phyloP scores from a whole-genome alignment of 2,329 filamentous ascomycete genomes.

The Amphichorda felina region DNA sequence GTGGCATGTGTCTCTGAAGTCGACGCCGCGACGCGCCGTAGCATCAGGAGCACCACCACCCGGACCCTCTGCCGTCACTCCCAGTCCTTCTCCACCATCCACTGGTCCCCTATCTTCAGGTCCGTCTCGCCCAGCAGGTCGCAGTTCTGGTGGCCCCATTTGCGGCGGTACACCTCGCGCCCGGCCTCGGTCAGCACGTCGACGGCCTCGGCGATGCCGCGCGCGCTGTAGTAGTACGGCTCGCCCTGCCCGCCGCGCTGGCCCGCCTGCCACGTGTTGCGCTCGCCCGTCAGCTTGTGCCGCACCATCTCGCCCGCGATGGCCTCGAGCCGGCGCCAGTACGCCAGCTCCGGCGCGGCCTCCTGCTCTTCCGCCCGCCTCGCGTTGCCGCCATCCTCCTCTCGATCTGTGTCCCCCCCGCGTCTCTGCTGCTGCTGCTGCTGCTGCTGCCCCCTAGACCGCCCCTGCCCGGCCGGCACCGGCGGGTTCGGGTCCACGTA shows the following conservation, averaged over 20 bases:
- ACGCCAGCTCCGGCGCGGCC: slow-evolving; percentile 4
- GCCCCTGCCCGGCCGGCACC: too few species aligned
- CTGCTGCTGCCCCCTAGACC: slow-evolving; percentile 17
- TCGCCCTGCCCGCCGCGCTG: slow-evolving; percentile 39
- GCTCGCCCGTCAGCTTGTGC: slow-evolving; percentile 26
- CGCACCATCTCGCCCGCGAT: slow-evolving; percentile 22
- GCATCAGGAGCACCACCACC: too few species aligned
- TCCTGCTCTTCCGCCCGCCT: neutral
- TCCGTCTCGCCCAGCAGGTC: slow-evolving; percentile 23
- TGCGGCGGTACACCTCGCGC: slow-evolving; percentile 24
- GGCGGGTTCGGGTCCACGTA: too few species aligned
- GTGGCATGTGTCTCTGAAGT: too few species aligned
- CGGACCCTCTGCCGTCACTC: neutral
- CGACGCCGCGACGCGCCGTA: too few species aligned
- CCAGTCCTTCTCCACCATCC: slow-evolving; percentile 31
- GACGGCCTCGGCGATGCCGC: slow-evolving; percentile 30
- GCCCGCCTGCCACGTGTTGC: slow-evolving; percentile 40
- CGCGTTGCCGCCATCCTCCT: slow-evolving; percentile 28
- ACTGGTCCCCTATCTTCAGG: slow-evolving; percentile 28
- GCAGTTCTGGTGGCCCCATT: slow-evolving; percentile 34
- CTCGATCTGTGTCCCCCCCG: slow-evolving; percentile 17
- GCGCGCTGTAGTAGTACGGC: slow-evolving; percentile 36
- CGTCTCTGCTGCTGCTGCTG: slow-evolving; percentile 7
- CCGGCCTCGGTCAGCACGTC: slow-evolving; percentile 33
- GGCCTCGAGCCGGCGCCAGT: slow-evolving; percentile 11